phyloP scores from a whole-genome alignment of 164 flowering plant genomes.

The Brasenia schreberi region DNA sequence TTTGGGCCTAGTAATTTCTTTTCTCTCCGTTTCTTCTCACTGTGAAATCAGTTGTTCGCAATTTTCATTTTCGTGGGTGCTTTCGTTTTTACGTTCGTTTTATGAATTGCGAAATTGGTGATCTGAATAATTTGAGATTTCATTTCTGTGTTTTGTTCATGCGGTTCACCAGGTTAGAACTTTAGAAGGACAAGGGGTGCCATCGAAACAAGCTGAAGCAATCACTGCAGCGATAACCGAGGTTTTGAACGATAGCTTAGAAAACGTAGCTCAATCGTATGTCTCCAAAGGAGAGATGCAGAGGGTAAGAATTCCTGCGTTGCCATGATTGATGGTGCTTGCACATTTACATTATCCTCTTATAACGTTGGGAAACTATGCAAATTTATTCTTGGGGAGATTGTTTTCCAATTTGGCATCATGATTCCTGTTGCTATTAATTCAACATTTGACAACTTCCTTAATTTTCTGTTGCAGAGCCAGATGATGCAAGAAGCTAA shows the following conservation, averaged over 20 bases:
- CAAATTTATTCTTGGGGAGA: not conserved
- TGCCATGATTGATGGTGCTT: not conserved
- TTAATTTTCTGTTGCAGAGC: slow-evolving; percentile 15
- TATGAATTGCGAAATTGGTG: not conserved
- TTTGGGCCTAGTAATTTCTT: slow-evolving; percentile 37
- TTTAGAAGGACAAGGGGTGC: slow-evolving; percentile 65
- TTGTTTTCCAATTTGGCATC: not conserved
- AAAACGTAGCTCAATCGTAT: slow-evolving; percentile 49
- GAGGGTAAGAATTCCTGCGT: slow-evolving; percentile 26
- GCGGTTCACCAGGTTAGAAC: slow-evolving; percentile 37
- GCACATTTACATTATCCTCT: not conserved
- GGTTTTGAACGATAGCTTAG: slow-evolving; percentile 70
- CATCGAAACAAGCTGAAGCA: slow-evolving; percentile 77
- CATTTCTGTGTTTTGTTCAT: not conserved
- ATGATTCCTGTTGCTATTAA: not conserved
- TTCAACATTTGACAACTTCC: not conserved
- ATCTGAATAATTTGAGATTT: not conserved
- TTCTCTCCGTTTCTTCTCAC: not conserved
- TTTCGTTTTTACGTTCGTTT: not conserved
- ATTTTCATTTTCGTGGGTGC: not conserved
- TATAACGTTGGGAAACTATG: not conserved
- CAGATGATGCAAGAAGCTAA: slow-evolving; percentile 55
- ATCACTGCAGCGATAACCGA: slow-evolving; percentile 65
- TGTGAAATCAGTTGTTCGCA: not conserved
- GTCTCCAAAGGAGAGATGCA: slow-evolving; percentile 63